These are phyloP conservation scores for Sporothrix sp. DNA, from an alignment of 2,329 filamentous ascomycete species.

Conservation along the genomic window DNA sequence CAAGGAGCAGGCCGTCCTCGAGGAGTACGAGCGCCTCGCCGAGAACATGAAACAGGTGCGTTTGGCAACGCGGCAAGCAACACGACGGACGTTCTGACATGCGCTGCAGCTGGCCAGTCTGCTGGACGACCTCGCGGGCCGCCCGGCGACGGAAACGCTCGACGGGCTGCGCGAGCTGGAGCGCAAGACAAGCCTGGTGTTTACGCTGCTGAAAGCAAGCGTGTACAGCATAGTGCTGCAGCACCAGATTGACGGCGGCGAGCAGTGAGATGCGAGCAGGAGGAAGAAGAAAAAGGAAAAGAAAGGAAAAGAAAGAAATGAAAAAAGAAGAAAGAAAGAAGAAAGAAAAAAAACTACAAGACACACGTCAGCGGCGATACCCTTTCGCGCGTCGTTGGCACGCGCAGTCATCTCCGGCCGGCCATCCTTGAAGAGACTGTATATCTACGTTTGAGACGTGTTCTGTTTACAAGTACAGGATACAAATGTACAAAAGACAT, in stretches of 20 bases:
- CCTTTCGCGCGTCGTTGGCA: slow-evolving; percentile 13
- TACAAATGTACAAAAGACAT: neutral
- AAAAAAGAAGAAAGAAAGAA: neutral
- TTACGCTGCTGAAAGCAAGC: slow-evolving; percentile 92
- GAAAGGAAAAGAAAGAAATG: neutral
- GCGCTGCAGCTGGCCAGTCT: slow-evolving; percentile 48
- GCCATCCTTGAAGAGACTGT: too few species aligned
- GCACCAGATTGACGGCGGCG: slow-evolving; percentile 79
- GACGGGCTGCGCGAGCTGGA: slow-evolving; percentile 82
- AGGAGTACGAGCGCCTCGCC: slow-evolving; percentile 81
- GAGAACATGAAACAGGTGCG: slow-evolving; percentile 83
- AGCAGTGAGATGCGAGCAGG: slow-evolving; percentile 24
- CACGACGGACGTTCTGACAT: neutral
- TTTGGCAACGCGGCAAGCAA: too few species aligned
- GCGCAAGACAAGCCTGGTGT: slow-evolving; percentile 88
- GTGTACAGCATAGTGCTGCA: slow-evolving; percentile 98
- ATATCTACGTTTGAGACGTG: too few species aligned
- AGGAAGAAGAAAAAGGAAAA: neutral
- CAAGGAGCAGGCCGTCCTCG: slow-evolving; percentile 85
- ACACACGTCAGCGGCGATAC: slow-evolving; percentile 10
- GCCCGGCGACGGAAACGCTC: slow-evolving; percentile 70
- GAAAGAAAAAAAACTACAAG: neutral
- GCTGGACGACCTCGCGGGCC: slow-evolving; percentile 54
- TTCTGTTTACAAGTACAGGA: neutral
- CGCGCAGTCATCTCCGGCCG: too few species aligned